These are phyloP conservation scores for Suhomyces prunicola DNA, from an alignment of 805 yeast genomes.

Conservation along the genomic window DNA sequence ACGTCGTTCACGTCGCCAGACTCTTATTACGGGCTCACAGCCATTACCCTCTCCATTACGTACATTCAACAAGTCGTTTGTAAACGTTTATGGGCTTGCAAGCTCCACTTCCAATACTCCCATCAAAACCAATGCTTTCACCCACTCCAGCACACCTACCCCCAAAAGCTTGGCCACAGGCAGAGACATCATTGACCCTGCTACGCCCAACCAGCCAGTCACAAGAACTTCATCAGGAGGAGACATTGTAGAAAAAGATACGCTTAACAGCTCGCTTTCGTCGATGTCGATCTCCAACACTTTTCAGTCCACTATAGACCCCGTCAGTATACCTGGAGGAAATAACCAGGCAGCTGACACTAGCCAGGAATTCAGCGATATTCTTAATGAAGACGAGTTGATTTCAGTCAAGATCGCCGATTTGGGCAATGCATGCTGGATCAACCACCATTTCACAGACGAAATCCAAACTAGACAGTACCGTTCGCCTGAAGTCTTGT, in stretches of 20 bases:
- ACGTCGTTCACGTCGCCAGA: slow-evolving; percentile 62
- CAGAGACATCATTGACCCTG: slow-evolving; percentile 6
- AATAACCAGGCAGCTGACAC: slow-evolving; percentile 8
- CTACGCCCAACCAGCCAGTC: slow-evolving; percentile 8
- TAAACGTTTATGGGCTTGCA: slow-evolving; percentile 35
- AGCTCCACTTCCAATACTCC: slow-evolving; percentile 42
- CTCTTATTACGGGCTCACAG: slow-evolving; percentile 85
- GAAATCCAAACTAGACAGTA: slow-evolving; percentile 70
- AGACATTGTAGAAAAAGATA: slow-evolving; percentile 17
- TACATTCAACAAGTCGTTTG: slow-evolving; percentile 45
- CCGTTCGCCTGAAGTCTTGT: slow-evolving; percentile 60
- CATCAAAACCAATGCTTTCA: slow-evolving; percentile 15
- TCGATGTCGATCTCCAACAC: slow-evolving; percentile 40
- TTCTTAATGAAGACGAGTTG: slow-evolving; percentile 15
- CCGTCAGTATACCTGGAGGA: slow-evolving; percentile 10
- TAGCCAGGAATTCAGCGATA: slow-evolving; percentile 7
- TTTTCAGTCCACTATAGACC: slow-evolving; percentile 4
- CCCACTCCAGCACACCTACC: slow-evolving; percentile 36
- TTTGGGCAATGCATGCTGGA: slow-evolving; percentile 69
- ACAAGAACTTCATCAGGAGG: slow-evolving; percentile 3
- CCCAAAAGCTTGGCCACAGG: slow-evolving; percentile 5
- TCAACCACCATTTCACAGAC: slow-evolving; percentile 58
- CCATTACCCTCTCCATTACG: slow-evolving; percentile 88
- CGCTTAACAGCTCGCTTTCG: slow-evolving; percentile 36
- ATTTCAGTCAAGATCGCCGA: slow-evolving; percentile 59